Evolutionary conservation across 2,329 filamentous ascomycete species (phyloP).

Genomic region (Akanthomyces uredinophilus): DNA sequence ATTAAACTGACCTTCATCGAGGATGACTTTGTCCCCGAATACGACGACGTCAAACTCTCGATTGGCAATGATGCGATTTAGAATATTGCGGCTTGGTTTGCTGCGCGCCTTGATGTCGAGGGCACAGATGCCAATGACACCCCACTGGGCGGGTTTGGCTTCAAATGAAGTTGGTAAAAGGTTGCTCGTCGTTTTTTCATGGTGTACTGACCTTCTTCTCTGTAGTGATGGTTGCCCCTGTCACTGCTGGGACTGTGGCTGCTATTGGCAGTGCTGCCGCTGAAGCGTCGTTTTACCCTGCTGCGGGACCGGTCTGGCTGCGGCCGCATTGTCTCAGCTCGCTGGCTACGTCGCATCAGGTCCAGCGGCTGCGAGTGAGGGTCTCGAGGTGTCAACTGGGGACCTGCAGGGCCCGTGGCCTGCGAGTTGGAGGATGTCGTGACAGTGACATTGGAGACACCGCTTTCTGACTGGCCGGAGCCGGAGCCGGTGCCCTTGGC

Average conservation of each 20-base stretch:
- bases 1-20: constrained; percentile 67
- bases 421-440: constrained; percentile 45
- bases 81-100: constrained; percentile 93
- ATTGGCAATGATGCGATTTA: constrained; percentile 85
- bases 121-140: constrained; percentile 86
- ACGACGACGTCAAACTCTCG: constrained; percentile 95
- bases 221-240: constrained; percentile 47
- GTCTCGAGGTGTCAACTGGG: constrained; percentile 43
- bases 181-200: background rate
- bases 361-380: constrained; percentile 37
- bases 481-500: constrained; percentile 33
- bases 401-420: constrained; percentile 20
- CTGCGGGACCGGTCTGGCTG: constrained; percentile 60
- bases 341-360: constrained; percentile 39
- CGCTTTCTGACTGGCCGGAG: constrained; percentile 45
- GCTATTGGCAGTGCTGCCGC: constrained; percentile 74
- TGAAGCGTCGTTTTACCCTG: constrained; percentile 68
- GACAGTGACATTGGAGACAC: constrained; percentile 47
- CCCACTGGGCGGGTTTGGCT: constrained; percentile 55
- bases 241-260: constrained; percentile 77
- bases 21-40: constrained; percentile 97
- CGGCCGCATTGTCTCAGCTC: constrained; percentile 35
- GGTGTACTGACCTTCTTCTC: constrained; percentile 44
- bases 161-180: constrained; percentile 24
- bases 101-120: constrained; percentile 93